Conservation (phyloP, 1,139 yeast species). For the Yamadazyma siamensis region DNA sequence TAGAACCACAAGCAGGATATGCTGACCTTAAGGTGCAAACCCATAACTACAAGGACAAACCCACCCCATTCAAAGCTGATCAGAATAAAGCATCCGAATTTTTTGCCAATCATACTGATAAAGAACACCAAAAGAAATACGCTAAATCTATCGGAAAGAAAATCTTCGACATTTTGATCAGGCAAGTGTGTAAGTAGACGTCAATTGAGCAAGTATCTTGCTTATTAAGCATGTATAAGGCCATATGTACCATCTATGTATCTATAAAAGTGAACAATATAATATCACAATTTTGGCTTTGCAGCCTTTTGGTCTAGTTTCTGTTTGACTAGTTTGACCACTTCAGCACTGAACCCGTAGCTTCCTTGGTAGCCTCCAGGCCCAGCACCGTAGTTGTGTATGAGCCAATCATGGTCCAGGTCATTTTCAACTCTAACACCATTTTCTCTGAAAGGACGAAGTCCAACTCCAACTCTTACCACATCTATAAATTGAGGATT, state of each 20-base stretch:
- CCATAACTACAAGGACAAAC: constrained; percentile 32
- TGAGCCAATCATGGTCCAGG: constrained; percentile 26
- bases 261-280: neutral
- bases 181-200: constrained; percentile 17
- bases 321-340: constrained; percentile 15
- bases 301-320: too few species aligned
- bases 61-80: constrained; percentile 31
- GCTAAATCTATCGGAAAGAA: constrained; percentile 28
- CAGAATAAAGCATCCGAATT: constrained; percentile 28
- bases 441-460: constrained; percentile 45
- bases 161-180: constrained; percentile 19
- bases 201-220: too few species aligned
- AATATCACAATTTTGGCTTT: neutral
- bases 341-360: constrained; percentile 34
- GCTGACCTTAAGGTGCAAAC: constrained; percentile 27
- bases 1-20: constrained; percentile 33
- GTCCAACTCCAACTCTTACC: constrained; percentile 41
- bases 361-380: constrained; percentile 55
- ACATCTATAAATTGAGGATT: constrained; percentile 38
- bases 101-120: constrained; percentile 28
- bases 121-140: constrained; percentile 37
- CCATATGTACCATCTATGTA: too few species aligned
- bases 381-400: constrained; percentile 53
- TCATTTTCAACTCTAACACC: constrained; percentile 45
- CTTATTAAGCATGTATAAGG: too few species aligned